These are phyloP conservation scores for Cyathus striatus DNA, from an alignment of 768 basidiomycete species.

Conservation along the genomic window DNA sequence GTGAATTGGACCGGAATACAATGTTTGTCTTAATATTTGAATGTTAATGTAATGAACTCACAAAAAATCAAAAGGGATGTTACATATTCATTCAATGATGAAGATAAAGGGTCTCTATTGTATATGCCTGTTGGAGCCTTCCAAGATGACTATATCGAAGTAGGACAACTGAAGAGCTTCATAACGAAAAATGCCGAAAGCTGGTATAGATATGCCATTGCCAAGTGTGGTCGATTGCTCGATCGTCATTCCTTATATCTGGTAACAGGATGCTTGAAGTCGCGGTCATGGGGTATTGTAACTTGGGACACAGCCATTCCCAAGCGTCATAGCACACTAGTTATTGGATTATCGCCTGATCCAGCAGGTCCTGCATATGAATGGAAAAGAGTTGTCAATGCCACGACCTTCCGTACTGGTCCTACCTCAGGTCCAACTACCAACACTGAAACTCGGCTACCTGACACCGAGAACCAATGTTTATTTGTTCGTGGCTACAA, in stretches of 20 bases:
- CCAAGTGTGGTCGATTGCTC: neutral
- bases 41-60: neutral
- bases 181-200: neutral
- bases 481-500: constrained; percentile 10
- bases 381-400: neutral
- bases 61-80: constrained; percentile 1
- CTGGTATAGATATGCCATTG: constrained; percentile 2
- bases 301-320: constrained; percentile 2
- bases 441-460: neutral
- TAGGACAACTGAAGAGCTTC: neutral
- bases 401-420: neutral
- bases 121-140: constrained; percentile 8
- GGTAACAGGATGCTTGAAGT: constrained; percentile 6
- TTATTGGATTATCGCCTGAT: neutral
- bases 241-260: constrained; percentile 3
- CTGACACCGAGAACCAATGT: constrained; percentile 4
- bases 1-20: neutral
- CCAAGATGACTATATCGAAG: constrained; percentile 2
- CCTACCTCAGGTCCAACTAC: neutral
- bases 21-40: neutral
- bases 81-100: neutral
- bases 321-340: neutral
- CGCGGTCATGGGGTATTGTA: constrained; percentile 4
- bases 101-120: constrained; percentile 5
- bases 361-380: neutral